phyloP scores from a whole-genome alignment of 805 yeast species.

The Candida multigemmis region DNA sequence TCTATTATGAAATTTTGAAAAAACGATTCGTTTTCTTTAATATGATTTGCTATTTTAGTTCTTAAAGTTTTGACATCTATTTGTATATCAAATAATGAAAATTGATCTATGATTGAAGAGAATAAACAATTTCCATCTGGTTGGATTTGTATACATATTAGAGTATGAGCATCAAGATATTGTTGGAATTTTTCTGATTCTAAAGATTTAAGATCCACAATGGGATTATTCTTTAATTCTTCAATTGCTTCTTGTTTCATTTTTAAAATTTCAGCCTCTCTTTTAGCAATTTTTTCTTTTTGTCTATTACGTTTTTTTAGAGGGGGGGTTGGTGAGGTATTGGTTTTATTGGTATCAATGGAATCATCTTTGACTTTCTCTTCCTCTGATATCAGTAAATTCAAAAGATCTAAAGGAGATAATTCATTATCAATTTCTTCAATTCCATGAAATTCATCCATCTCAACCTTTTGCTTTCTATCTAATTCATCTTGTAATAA shows the following conservation, averaged over 20 bases:
- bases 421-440: constrained; percentile 16
- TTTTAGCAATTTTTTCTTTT: constrained; percentile 69
- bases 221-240: constrained; percentile 57
- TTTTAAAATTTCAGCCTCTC: constrained; percentile 60
- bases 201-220: constrained; percentile 57
- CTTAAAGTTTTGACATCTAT: constrained; percentile 48
- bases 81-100: constrained; percentile 17
- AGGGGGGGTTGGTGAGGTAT: constrained; percentile 1
- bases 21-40: constrained; percentile 54
- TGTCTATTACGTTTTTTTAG: constrained; percentile 61
- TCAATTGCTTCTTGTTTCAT: constrained; percentile 57
- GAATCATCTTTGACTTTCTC: neutral
- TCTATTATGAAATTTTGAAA: constrained; percentile 80
- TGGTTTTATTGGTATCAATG: constrained; percentile 1
- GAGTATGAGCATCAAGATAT: constrained; percentile 38
- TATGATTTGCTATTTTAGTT: constrained; percentile 54
- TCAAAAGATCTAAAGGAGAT: constrained; percentile 4
- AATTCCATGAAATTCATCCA: constrained; percentile 20
- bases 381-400: neutral
- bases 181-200: constrained; percentile 61
- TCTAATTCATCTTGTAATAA: constrained; percentile 51
- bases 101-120: constrained; percentile 77
- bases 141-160: constrained; percentile 57
- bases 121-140: constrained; percentile 96
- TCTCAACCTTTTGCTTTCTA: constrained; percentile 45